Evolutionary conservation across 2,329 filamentous ascomycete species (phyloP).

Genomic region (Fusarium lyarnte): DNA sequence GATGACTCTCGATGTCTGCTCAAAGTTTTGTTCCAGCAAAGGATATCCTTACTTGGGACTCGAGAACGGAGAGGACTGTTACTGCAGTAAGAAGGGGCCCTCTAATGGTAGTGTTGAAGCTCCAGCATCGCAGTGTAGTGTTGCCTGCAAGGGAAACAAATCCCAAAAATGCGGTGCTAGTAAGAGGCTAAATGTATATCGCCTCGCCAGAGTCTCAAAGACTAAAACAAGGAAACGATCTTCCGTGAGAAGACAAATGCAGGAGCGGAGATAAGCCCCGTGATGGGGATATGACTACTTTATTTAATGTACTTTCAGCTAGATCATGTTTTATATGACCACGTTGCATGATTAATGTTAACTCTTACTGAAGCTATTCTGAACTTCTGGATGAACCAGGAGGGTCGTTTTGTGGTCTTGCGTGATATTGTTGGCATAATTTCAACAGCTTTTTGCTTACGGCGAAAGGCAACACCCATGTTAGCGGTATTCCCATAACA

Average conservation of each 20-base stretch:
- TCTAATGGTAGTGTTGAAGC: constrained; percentile 27
- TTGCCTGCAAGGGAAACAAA: constrained; percentile 28
- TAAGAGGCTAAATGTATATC: constrained; percentile 31
- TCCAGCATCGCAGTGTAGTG: constrained; percentile 12
- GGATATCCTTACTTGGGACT: constrained; percentile 27
- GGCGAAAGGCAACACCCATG: too few relatives aligned
- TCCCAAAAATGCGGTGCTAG: constrained; percentile 24
- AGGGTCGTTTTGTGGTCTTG: background rate
- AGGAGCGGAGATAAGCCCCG: background rate
- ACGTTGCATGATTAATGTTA: background rate
- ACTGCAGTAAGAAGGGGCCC: constrained; percentile 26
- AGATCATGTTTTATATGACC: accelerated
- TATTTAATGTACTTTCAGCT: background rate
- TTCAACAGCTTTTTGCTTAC: background rate
- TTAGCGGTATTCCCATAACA: too few relatives aligned
- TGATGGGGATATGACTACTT: background rate
- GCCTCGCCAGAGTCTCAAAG: background rate
- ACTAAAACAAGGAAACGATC: background rate
- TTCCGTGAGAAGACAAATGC: background rate
- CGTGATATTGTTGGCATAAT: accelerated
- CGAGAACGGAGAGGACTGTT: constrained; percentile 31
- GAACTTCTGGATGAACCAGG: background rate
- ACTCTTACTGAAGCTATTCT: background rate
- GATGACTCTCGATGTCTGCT: constrained; percentile 31
- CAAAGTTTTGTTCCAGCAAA: constrained; percentile 28